Conservation (phyloP, 495 filamentous ascomycete genomes). For the Aspergillus saccharolyticus region DNA sequence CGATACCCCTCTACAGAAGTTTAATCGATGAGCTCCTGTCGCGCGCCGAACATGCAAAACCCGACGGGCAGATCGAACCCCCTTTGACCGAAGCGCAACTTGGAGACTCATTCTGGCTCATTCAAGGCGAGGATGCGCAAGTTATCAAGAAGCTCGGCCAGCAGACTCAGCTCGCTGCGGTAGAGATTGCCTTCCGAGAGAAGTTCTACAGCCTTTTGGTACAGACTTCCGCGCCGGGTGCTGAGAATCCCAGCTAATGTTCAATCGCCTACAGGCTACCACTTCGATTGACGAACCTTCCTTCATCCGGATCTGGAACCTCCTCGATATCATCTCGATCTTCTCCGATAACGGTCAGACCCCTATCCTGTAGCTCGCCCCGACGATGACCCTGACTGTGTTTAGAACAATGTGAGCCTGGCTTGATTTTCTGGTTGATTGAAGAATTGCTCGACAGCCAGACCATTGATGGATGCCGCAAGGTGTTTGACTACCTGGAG, state of each 20-base stretch:
- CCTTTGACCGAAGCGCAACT: slow-evolving; percentile 56
- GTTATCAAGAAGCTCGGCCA: slow-evolving; percentile 24
- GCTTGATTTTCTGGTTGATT: slow-evolving; percentile 79
- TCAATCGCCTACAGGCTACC: slow-evolving; percentile 45
- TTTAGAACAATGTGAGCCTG: slow-evolving; percentile 74
- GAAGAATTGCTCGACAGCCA: slow-evolving; percentile 96
- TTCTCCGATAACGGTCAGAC: slow-evolving; percentile 70
- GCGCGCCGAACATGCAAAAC: slow-evolving; percentile 61
- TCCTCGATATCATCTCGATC: slow-evolving; percentile 83
- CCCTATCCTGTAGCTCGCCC: neutral
- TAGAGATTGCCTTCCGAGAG: slow-evolving; percentile 74
- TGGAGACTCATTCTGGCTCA: slow-evolving; percentile 36
- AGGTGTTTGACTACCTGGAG: slow-evolving; percentile 89
- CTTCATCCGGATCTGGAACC: slow-evolving; percentile 84
- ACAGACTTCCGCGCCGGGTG: slow-evolving; percentile 23
- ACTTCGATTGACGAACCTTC: slow-evolving; percentile 65
- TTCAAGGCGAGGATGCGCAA: slow-evolving; percentile 25
- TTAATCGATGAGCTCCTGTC: slow-evolving; percentile 59
- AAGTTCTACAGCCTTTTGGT: slow-evolving; percentile 74
- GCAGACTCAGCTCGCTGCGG: slow-evolving; percentile 55
- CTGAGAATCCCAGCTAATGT: slow-evolving; percentile 18
- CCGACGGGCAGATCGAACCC: slow-evolving; percentile 65
- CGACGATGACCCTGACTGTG: slow-evolving; percentile 20
- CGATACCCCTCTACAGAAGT: slow-evolving; percentile 50
- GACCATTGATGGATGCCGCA: slow-evolving; percentile 83